A percentile compares a stretch with the other conserved stretches of the same genome.
phyloP scores from a whole-genome alignment of 768 basidiomycete genomes.

The Termitomyces sp. region DNA sequence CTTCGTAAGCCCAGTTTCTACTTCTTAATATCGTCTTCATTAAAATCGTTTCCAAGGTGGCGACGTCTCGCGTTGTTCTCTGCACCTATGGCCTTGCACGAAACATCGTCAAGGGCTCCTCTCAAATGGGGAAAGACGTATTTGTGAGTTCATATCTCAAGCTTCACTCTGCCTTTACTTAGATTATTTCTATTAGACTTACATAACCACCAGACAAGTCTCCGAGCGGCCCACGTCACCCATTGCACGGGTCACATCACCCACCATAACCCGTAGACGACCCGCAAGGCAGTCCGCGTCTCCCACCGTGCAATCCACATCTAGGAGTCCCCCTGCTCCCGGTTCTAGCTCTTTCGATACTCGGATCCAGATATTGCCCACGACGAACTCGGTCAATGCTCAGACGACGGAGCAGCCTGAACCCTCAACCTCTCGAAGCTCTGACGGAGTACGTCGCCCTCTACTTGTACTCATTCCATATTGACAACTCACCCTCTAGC shows the following conservation, averaged over 20 bases:
- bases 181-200: background rate
- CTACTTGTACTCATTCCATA: background rate
- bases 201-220: background rate
- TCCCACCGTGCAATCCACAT: too few species aligned
- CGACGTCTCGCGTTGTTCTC: background rate
- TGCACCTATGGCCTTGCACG: too few species aligned
- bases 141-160: background rate
- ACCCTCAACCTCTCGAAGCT: background rate
- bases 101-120: background rate
- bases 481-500: background rate
- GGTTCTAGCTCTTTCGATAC: background rate
- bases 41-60: background rate
- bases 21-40: background rate
- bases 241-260: too few species aligned
- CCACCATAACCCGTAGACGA: background rate
- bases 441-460: background rate
- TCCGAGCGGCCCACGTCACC: background rate
- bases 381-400: background rate
- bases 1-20: background rate
- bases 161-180: background rate
- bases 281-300: background rate
- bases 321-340: too few species aligned
- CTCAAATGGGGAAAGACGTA: background rate
- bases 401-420: background rate
- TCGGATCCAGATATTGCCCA: background rate